These are phyloP conservation scores for Wickerhamomyces rabaulensis DNA, from an alignment of 805 yeast species.

Conservation along the genomic window DNA sequence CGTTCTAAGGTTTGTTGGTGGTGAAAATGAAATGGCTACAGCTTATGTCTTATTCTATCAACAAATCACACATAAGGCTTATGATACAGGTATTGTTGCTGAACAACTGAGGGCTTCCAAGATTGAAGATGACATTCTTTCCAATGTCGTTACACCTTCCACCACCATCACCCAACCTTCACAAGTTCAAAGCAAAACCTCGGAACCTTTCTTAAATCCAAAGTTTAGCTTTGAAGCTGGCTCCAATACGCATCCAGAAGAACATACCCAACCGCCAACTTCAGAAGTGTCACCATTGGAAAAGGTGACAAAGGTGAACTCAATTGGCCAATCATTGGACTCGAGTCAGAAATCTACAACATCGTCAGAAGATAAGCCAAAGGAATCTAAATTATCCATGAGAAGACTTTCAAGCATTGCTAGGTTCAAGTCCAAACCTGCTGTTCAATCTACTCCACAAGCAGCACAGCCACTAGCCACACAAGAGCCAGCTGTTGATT, in stretches of 20 bases:
- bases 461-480: constrained; percentile 1
- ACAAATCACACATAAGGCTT: constrained; percentile 41
- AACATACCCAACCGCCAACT: no score
- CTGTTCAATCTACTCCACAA: not conserved
- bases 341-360: constrained; percentile 15
- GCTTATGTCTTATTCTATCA: constrained; percentile 87
- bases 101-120: not conserved
- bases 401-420: not conserved
- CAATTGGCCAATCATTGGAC: constrained; percentile 13
- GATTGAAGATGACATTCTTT: not conserved
- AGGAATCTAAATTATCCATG: not conserved
- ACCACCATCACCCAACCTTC: not conserved
- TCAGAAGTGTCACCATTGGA: constrained; percentile 17
- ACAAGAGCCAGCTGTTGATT: not conserved
- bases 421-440: constrained; percentile 1
- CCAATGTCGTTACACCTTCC: not conserved
- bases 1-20: constrained; percentile 84
- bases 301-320: constrained; percentile 8
- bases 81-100: constrained; percentile 4
- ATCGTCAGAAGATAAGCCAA: constrained; percentile 10
- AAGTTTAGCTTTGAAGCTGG: constrained; percentile 1
- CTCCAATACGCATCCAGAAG: not conserved
- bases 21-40: constrained; percentile 80
- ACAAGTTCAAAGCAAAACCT: not conserved
- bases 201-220: not conserved